Evolutionary conservation across 495 filamentous ascomycete species (phyloP).

Genomic region (Podospora appendiculata): DNA sequence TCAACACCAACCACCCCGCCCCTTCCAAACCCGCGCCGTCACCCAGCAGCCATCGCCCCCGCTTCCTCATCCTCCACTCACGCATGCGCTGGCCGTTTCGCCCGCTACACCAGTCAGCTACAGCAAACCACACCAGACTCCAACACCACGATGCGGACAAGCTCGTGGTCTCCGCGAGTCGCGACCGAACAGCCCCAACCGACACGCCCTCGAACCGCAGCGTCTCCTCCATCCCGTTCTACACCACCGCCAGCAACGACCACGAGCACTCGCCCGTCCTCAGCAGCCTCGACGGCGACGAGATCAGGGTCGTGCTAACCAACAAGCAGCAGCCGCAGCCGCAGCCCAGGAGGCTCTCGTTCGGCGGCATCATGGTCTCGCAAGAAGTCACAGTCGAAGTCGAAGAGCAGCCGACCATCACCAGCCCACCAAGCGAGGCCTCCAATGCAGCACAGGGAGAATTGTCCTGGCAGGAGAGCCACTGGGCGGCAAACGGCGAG

Average conservation of each 20-base stretch:
- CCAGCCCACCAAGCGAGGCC: not conserved
- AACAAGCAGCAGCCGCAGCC: not conserved
- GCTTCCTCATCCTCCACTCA: too few species aligned
- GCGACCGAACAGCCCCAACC: not conserved
- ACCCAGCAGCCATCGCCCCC: not conserved
- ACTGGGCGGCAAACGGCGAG: too few species aligned
- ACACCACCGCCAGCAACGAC: too few species aligned
- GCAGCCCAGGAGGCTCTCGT: not conserved
- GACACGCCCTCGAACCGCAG: not conserved
- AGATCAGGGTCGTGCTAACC: not conserved
- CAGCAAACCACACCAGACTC: not conserved
- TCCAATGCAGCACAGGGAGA: too few species aligned
- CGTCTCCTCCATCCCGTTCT: too few species aligned
- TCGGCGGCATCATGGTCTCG: conserved; percentile 37
- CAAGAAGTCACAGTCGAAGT: conserved; percentile 29
- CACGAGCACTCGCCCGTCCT: too few species aligned
- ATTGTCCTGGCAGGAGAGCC: too few species aligned
- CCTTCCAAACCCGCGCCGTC: conserved; percentile 14
- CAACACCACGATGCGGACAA: not conserved
- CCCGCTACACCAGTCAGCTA: conserved; percentile 1
- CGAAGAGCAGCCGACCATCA: conserved; percentile 3
- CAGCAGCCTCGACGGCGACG: not conserved
- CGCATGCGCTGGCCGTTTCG: not conserved
- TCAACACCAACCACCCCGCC: conserved; percentile 12
- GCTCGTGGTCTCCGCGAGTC: not conserved